Conservation (phyloP, 2,329 filamentous ascomycete genomes). For the Alternaria ventricosa region DNA sequence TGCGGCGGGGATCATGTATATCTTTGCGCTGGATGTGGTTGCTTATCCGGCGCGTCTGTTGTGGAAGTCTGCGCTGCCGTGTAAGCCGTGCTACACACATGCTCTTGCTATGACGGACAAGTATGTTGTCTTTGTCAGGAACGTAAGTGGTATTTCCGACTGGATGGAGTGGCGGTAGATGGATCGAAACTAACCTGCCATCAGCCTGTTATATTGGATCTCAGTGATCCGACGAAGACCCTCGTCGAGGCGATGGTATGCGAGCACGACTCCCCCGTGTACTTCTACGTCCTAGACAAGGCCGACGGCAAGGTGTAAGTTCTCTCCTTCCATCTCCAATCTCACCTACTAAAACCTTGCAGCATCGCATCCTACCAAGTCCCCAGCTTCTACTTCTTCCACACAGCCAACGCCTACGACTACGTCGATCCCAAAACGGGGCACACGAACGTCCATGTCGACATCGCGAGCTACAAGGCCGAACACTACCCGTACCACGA, state of each 20-base stretch:
- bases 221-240: neutral
- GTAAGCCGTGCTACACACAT: neutral
- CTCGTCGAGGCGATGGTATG: neutral
- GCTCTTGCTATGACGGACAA: slow-evolving; percentile 1
- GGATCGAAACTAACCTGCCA: neutral
- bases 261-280: neutral
- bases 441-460: neutral
- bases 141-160: neutral
- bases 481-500: neutral
- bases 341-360: neutral
- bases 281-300: neutral
- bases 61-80: neutral
- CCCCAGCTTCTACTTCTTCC: neutral
- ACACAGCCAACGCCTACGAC: neutral
- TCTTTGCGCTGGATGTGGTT: neutral
- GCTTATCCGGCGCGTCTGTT: neutral
- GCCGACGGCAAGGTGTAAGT: neutral
- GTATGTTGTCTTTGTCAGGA: neutral
- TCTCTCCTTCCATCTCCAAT: neutral
- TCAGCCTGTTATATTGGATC: neutral
- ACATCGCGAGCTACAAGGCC: neutral
- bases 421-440: neutral
- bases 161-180: neutral
- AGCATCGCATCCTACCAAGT: neutral
- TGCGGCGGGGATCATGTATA: neutral